Percentiles rank a stretch among this genome's conserved stretches.
These are phyloP conservation scores for Trichoderma afroharzianum DNA, from an alignment of 2,329 filamentous ascomycete species.

Conservation along the genomic window DNA sequence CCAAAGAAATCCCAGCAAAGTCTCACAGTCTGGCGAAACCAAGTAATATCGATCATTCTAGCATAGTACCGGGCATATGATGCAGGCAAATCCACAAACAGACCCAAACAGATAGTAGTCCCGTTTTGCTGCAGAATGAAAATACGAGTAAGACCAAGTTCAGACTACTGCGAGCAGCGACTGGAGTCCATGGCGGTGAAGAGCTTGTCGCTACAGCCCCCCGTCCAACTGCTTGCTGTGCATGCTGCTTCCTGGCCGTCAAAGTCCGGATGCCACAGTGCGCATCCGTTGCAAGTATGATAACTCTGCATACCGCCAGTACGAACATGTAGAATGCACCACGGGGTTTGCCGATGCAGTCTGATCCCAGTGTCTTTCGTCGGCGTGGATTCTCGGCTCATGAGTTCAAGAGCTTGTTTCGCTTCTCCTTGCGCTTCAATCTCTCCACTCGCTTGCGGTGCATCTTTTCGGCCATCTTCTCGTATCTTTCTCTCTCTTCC, in stretches of 20 bases:
- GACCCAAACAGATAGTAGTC: neutral
- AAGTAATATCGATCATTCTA: neutral
- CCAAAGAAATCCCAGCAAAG: neutral
- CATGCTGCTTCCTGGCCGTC: neutral
- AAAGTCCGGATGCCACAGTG: neutral
- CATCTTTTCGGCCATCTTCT: conserved; percentile 96
- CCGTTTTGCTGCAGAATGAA: neutral
- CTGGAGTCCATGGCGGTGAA: conserved; percentile 8
- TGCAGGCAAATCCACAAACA: neutral
- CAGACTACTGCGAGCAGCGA: neutral
- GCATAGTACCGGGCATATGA: neutral
- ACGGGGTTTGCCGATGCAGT: neutral
- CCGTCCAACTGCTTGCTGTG: neutral
- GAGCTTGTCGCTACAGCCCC: neutral
- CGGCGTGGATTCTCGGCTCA: conserved; percentile 33
- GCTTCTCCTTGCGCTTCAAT: conserved; percentile 91
- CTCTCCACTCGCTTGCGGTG: conserved; percentile 92
- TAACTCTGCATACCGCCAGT: neutral
- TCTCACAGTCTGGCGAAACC: neutral
- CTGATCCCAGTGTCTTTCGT: neutral
- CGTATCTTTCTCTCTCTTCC: conserved; percentile 88
- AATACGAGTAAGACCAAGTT: neutral
- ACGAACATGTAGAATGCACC: neutral
- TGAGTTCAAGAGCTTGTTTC: conserved; percentile 77
- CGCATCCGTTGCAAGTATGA: neutral